phyloP scores from a whole-genome alignment of 495 filamentous ascomycete species.

The Lophiostoma macrostomum region DNA sequence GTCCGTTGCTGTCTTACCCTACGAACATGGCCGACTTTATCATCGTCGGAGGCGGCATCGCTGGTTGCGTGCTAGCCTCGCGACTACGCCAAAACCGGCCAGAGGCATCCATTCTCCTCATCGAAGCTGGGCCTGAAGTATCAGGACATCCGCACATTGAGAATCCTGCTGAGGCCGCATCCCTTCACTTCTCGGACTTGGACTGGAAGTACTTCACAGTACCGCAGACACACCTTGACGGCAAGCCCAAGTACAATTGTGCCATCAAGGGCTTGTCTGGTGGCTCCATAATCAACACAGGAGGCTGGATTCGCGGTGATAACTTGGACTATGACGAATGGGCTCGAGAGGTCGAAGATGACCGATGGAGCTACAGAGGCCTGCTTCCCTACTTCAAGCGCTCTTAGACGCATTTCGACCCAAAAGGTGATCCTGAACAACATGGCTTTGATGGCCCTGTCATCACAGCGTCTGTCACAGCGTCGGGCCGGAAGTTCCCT shows the following conservation, averaged over 20 bases:
- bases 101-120: neutral
- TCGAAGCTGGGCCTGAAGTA: neutral
- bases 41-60: neutral
- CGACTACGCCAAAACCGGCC: neutral
- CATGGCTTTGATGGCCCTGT: slow-evolving; percentile 26
- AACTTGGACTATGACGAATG: slow-evolving; percentile 59
- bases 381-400: slow-evolving; percentile 18
- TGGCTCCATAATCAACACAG: slow-evolving; percentile 63
- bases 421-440: slow-evolving; percentile 8
- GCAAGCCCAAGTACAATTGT: slow-evolving; percentile 48
- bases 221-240: neutral
- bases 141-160: neutral
- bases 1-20: too few relatives aligned
- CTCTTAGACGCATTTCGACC: slow-evolving; percentile 15
- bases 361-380: slow-evolving; percentile 40
- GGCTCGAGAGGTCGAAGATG: slow-evolving; percentile 43
- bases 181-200: neutral
- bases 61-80: neutral
- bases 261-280: slow-evolving; percentile 62
- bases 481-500: slow-evolving; percentile 17
- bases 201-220: neutral
- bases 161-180: neutral
- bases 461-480: slow-evolving; percentile 6
- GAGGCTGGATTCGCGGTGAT: slow-evolving; percentile 55
- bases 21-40: slow-evolving; percentile 2